These are phyloP conservation scores for Porphyrellus cyaneotinctus DNA, from an alignment of 768 basidiomycete species.

Conservation along the genomic window DNA sequence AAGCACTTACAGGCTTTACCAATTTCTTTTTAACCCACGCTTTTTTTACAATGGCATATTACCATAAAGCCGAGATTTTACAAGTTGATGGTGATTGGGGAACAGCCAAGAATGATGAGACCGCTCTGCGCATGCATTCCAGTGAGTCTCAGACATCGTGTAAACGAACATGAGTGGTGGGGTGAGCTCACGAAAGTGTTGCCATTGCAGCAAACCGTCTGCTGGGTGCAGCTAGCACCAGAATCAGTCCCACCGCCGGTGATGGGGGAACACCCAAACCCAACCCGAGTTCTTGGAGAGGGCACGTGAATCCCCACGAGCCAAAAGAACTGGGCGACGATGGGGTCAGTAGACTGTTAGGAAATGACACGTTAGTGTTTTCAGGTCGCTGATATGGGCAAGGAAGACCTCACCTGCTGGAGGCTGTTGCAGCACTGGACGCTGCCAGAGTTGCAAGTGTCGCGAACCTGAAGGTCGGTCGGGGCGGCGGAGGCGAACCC, in stretches of 20 bases:
- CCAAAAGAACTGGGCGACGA: not conserved
- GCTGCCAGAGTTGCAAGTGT: conserved; percentile 38
- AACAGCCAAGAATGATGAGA: not conserved
- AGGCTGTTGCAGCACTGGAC: conserved; percentile 13
- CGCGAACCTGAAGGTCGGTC: not conserved
- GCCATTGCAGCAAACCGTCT: conserved; percentile 5
- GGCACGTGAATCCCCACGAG: not conserved
- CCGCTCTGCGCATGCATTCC: not conserved
- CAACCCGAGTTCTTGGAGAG: not conserved
- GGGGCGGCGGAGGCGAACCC: conserved; percentile 4
- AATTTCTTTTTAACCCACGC: not conserved
- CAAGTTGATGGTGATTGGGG: not conserved
- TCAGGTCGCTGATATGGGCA: not conserved
- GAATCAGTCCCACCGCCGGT: not conserved
- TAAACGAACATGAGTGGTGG: not conserved
- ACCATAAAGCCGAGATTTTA: not conserved
- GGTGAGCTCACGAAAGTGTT: not conserved
- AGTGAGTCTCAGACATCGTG: not conserved
- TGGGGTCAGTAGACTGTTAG: not conserved
- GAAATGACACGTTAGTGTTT: not conserved
- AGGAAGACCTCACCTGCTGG: not conserved
- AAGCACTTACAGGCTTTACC: not conserved
- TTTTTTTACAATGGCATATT: not conserved
- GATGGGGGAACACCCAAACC: not conserved
- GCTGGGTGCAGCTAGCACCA: not conserved